These are phyloP conservation scores for Williopsis jadinii DNA, from an alignment of 1,139 yeast species.

Conservation along the genomic window DNA sequence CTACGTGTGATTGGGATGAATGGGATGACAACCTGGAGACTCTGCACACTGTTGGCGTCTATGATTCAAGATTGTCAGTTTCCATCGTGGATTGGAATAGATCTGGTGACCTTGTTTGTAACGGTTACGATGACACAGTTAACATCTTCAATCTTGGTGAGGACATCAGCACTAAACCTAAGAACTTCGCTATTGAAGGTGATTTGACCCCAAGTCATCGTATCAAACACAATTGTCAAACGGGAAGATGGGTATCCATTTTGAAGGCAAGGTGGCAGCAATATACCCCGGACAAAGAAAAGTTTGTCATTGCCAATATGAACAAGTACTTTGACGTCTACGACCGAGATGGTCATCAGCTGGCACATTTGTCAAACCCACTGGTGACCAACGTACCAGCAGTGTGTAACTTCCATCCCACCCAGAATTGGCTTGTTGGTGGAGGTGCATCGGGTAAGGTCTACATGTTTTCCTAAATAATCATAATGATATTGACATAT, in stretches of 20 bases:
- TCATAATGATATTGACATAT: too few species aligned
- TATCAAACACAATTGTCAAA: slow-evolving; percentile 84
- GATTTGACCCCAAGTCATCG: slow-evolving; percentile 47
- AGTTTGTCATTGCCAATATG: slow-evolving; percentile 87
- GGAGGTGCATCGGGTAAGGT: slow-evolving; percentile 95
- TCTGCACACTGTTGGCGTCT: slow-evolving; percentile 56
- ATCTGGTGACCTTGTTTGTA: slow-evolving; percentile 72
- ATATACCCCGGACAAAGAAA: slow-evolving; percentile 66
- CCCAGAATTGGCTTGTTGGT: slow-evolving; percentile 84
- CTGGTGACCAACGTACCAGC: slow-evolving; percentile 80
- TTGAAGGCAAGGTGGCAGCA: slow-evolving; percentile 80
- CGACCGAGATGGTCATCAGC: slow-evolving; percentile 63
- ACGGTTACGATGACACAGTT: slow-evolving; percentile 87
- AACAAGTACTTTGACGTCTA: slow-evolving; percentile 78
- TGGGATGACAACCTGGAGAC: slow-evolving; percentile 32
- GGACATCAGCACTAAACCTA: slow-evolving; percentile 17
- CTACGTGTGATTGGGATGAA: slow-evolving; percentile 40
- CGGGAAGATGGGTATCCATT: slow-evolving; percentile 95
- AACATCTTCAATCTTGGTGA: slow-evolving; percentile 43
- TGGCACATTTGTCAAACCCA: slow-evolving; percentile 63
- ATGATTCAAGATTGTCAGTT: slow-evolving; percentile 67
- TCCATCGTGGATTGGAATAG: slow-evolving; percentile 84
- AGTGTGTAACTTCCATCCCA: slow-evolving; percentile 73
- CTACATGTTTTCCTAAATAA: slow-evolving; percentile 36
- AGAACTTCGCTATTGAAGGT: slow-evolving; percentile 22